These are phyloP conservation scores for Geranium rotundifolium DNA, from an alignment of 345 rosid genomes.

Conservation along the genomic window DNA sequence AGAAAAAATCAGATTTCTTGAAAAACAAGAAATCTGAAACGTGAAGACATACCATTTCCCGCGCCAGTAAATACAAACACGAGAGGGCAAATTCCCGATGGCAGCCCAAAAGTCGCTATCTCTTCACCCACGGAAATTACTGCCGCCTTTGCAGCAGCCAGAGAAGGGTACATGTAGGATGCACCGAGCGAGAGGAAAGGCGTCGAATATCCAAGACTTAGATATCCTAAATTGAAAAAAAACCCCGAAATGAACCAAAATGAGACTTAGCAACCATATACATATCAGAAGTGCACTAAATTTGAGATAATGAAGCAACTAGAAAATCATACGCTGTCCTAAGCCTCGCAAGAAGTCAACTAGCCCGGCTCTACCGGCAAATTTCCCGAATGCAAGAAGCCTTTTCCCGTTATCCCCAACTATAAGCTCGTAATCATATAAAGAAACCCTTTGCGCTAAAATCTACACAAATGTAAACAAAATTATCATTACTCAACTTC, in stretches of 20 bases:
- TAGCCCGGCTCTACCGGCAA: constrained; percentile 88
- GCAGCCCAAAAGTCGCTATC: constrained; percentile 64
- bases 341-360: constrained; percentile 70
- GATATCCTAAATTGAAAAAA: constrained; percentile 41
- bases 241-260: background rate
- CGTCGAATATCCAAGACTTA: constrained; percentile 69
- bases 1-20: background rate
- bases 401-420: constrained; percentile 61
- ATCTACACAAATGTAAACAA: constrained; percentile 25
- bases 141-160: constrained; percentile 85
- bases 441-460: constrained; percentile 53
- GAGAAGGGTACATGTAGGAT: constrained; percentile 71
- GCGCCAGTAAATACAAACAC: constrained; percentile 71
- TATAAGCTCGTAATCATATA: constrained; percentile 83
- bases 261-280: background rate
- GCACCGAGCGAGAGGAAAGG: constrained; percentile 71
- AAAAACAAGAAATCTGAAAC: too few species aligned
- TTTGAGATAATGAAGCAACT: too few species aligned
- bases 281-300: too few species aligned
- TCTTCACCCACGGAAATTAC: constrained; percentile 77
- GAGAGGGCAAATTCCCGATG: constrained; percentile 68
- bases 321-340: constrained; percentile 52
- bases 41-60: too few species aligned
- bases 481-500: background rate
- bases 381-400: constrained; percentile 77